phyloP scores from a whole-genome alignment of 208 protist genomes.

The Herpetomonas samuelpessoai region DNA sequence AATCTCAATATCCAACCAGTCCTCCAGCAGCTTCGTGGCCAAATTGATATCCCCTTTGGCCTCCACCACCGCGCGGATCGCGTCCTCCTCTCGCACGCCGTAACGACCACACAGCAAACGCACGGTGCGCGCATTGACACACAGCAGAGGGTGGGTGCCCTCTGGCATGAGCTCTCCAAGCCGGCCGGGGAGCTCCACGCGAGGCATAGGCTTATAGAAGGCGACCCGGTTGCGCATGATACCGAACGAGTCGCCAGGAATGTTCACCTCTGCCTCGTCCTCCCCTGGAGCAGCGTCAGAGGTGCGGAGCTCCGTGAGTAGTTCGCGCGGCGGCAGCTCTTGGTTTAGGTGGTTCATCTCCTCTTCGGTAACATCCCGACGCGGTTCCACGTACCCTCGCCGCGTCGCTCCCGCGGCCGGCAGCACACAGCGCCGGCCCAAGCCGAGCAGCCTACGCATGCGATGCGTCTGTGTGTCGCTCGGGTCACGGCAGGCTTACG shows the following conservation, averaged over 20 bases:
- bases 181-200: constrained; percentile 22
- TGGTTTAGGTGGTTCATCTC: constrained; percentile 68
- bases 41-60: constrained; percentile 65
- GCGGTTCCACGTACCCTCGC: constrained; percentile 3
- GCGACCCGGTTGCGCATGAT: constrained; percentile 82
- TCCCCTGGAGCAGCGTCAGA: constrained; percentile 32
- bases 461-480: too few relatives aligned
- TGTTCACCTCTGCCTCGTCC: constrained; percentile 41
- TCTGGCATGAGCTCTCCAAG: constrained; percentile 64
- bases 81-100: constrained; percentile 46
- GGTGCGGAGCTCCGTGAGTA: constrained; percentile 50
- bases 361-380: constrained; percentile 37
- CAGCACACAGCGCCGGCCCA: neutral
- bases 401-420: neutral
- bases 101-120: constrained; percentile 61
- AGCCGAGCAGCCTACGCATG: too few relatives aligned
- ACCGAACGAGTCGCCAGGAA: constrained; percentile 85
- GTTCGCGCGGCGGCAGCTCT: constrained; percentile 62
- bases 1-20: constrained; percentile 36
- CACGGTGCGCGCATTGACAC: constrained; percentile 54
- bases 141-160: constrained; percentile 50
- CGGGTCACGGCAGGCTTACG: too few relatives aligned
- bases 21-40: constrained; percentile 49
- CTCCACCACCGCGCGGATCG: constrained; percentile 43
- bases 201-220: constrained; percentile 78